These are phyloP conservation scores for Solanum gandarillasii DNA, from an alignment of 257 asterid genomes.

Conservation along the genomic window DNA sequence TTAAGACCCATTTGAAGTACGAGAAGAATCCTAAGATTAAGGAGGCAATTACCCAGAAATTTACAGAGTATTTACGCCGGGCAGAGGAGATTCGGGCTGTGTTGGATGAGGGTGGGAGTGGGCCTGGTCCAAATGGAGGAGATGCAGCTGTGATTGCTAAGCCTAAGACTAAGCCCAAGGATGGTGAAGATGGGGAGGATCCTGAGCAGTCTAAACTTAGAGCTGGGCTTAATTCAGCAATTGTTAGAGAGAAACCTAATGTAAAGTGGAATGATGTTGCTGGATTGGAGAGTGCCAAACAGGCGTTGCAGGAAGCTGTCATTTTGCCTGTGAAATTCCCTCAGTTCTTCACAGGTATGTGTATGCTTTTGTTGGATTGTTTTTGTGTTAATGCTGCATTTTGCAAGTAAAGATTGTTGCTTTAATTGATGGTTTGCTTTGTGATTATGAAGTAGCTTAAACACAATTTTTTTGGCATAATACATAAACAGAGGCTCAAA, in stretches of 20 bases:
- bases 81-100: slow-evolving; percentile 98
- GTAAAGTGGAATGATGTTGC: slow-evolving; percentile 98
- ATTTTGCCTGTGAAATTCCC: slow-evolving; percentile 97
- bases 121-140: slow-evolving; percentile 64
- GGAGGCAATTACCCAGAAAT: slow-evolving; percentile 95
- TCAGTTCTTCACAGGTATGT: slow-evolving; percentile 78
- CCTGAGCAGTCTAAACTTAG: slow-evolving; percentile 81
- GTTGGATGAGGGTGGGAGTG: slow-evolving; percentile 87
- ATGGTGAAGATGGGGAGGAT: slow-evolving; percentile 69
- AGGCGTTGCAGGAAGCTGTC: slow-evolving; percentile 95
- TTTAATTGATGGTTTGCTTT: not conserved
- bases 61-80: slow-evolving; percentile 87
- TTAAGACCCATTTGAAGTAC: slow-evolving; percentile 88
- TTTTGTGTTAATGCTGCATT: not conserved
- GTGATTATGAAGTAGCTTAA: not conserved
- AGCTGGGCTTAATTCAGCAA: slow-evolving; percentile 85
- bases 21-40: slow-evolving; percentile 91
- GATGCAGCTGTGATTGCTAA: slow-evolving; percentile 84
- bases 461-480: not conserved
- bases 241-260: slow-evolving; percentile 89
- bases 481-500: not conserved
- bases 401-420: not conserved
- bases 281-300: slow-evolving; percentile 97
- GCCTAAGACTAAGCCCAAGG: slow-evolving; percentile 83
- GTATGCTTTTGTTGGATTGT: not conserved